Conservation (phyloP, 768 basidiomycete species). For the Mycena vitilis region DNA sequence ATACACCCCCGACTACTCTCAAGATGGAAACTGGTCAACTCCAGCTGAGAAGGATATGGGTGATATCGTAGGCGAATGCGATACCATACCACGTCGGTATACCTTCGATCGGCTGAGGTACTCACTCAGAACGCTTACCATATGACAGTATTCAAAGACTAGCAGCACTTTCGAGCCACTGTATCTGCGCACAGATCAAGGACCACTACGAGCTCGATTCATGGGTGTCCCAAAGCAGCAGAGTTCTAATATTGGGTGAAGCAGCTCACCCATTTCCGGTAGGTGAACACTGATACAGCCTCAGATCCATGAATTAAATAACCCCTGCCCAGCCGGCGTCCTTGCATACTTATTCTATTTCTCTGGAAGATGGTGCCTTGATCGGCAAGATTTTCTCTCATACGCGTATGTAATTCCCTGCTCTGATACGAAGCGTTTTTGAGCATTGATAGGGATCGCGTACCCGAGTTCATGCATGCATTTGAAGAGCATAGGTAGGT, state of each 20-base stretch:
- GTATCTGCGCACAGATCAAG: no score
- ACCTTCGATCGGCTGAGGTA: no score
- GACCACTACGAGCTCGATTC: not conserved
- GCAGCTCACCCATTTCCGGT: not conserved
- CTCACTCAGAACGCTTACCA: no score
- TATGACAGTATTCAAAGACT: no score
- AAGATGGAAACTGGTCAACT: not conserved
- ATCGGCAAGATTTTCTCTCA: constrained; percentile 27
- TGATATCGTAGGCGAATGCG: not conserved
- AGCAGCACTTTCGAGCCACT: no score
- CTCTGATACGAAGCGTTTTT: no score
- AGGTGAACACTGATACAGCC: not conserved
- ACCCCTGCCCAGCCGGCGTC: not conserved
- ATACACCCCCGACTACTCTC: not conserved
- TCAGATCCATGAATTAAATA: not conserved
- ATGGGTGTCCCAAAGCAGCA: not conserved
- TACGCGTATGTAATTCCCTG: not conserved
- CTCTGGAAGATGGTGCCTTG: constrained; percentile 26
- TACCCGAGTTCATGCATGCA: constrained; percentile 17
- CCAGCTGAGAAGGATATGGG: not conserved
- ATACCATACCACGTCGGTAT: not conserved
- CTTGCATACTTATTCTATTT: constrained; percentile 1
- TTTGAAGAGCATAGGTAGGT: constrained; percentile 26
- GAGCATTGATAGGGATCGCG: not conserved
- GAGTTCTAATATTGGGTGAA: not conserved